Evolutionary conservation across 2,329 filamentous ascomycete genomes (phyloP), one percentile per base, ranked within the genome.

Genomic region (Fusarium goolgardi): DNA sequence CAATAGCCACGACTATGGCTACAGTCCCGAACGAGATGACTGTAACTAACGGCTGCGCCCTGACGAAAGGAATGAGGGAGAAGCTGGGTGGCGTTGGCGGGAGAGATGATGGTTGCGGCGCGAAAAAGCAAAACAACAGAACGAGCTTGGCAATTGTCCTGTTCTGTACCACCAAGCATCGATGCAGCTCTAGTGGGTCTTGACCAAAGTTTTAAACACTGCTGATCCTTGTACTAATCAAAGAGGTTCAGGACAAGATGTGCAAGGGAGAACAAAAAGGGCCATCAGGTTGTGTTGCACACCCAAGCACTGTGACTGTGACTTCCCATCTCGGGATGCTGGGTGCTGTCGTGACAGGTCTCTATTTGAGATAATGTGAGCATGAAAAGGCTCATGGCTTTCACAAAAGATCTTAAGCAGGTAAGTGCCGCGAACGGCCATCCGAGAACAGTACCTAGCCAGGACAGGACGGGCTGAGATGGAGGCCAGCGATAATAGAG

Each of bases 121-220:
- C 59, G 47, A 70, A 71, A 71, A 74, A 74, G 70, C 72, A 74
- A 74, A 71, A 60, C 41, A 41, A 59, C 59, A 47, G 49, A 57
- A 47, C 47, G 43, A 39, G 49, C 21, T 53, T 58, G 29, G 50
- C 56, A 71, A 65, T 62, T 55, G 47, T 50, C 47, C 39, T 27
- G 34, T 27, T 39, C 47, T 50, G 47, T 25, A 50, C 63, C 62
- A 64, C 70, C 65, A 67, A 62, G 71, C 68, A 70, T 69, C 34
- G 51, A 29, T 10, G 41, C 34, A 61, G 60, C 68, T 63, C 55
- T 39, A 57, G 59, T 56, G 50, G 55, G 55, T 23, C 67, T 70
- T 59, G 59, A 67, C 57, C 54, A 71, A 71, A 63, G 67, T 65
- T 55, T 58, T 69, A 56, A 55, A 63, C 65, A 61, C 23, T 57